phyloP scores from a whole-genome alignment of 2,329 filamentous ascomycete species.

The Tolypocladium album region DNA sequence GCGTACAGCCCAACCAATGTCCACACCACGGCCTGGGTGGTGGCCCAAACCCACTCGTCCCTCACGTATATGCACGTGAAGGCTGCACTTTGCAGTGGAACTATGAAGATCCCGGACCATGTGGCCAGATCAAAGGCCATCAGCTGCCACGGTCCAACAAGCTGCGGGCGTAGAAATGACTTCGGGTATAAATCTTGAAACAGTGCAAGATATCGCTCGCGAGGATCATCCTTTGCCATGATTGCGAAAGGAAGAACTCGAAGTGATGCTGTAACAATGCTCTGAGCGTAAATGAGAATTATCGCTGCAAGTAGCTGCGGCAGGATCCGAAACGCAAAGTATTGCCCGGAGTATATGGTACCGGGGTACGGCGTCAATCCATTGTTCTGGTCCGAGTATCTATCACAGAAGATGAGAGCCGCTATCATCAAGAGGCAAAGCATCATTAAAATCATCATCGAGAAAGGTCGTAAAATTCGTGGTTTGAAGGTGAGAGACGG shows the following conservation, averaged over 20 bases:
- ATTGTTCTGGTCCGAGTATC: conserved; percentile 50
- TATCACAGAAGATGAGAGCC: conserved; percentile 60
- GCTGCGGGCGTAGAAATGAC: conserved; percentile 51
- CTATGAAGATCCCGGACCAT: conserved; percentile 69
- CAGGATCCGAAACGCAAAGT: conserved; percentile 79
- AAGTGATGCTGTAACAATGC: conserved; percentile 62
- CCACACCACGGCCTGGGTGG: conserved; percentile 71
- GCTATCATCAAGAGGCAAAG: conserved; percentile 60
- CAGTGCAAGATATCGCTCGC: conserved; percentile 51
- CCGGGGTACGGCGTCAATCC: conserved; percentile 60
- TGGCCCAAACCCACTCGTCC: conserved; percentile 65
- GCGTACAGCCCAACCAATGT: conserved; percentile 64
- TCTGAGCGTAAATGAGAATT: conserved; percentile 67
- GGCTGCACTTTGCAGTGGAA: conserved; percentile 69
- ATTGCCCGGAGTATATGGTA: conserved; percentile 58
- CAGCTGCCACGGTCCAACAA: conserved; percentile 54
- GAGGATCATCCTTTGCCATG: conserved; percentile 56
- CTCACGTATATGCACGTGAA: conserved; percentile 55
- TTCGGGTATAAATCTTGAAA: conserved; percentile 60
- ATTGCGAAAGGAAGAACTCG: conserved; percentile 67
- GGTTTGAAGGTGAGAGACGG: conserved; percentile 60
- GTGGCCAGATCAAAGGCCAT: conserved; percentile 56
- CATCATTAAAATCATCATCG: conserved; percentile 48
- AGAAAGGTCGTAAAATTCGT: conserved; percentile 54
- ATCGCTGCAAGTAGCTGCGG: conserved; percentile 66